These are phyloP conservation scores for Crucibulum laeve DNA, from an alignment of 768 basidiomycete genomes.

Conservation along the genomic window DNA sequence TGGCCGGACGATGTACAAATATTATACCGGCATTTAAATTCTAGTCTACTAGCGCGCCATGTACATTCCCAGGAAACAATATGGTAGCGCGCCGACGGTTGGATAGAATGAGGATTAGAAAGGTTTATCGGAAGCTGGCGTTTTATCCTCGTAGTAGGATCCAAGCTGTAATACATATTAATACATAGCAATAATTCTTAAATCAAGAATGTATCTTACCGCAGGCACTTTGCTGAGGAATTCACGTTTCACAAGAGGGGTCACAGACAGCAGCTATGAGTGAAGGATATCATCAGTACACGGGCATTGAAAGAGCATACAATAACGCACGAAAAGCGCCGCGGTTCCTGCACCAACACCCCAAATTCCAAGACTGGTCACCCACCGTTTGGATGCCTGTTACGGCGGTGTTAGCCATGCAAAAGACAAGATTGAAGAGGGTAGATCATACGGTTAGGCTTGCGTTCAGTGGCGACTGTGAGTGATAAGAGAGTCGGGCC, in stretches of 20 bases:
- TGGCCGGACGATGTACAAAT: too few species aligned
- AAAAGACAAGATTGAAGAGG: not conserved
- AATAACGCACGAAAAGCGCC: constrained; percentile 56
- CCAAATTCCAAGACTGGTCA: constrained; percentile 61
- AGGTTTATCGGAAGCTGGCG: constrained; percentile 78
- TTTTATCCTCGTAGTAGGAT: constrained; percentile 73
- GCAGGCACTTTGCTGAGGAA: constrained; percentile 70
- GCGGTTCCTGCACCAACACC: constrained; percentile 64
- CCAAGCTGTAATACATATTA: constrained; percentile 44
- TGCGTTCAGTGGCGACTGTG: constrained; percentile 31
- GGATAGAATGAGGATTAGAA: constrained; percentile 40
- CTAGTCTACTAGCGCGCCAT: too few species aligned
- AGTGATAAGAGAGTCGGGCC: constrained; percentile 37
- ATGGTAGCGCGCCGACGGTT: too few species aligned
- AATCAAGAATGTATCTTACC: constrained; percentile 41
- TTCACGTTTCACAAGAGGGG: constrained; percentile 78
- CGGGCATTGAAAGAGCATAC: constrained; percentile 2
- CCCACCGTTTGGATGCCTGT: constrained; percentile 56
- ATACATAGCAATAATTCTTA: constrained; percentile 4
- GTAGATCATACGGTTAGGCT: constrained; percentile 30
- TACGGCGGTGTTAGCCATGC: constrained; percentile 10
- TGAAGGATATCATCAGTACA: not conserved
- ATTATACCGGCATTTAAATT: too few species aligned
- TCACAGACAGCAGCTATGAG: constrained; percentile 69
- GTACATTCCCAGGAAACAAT: too few species aligned